These are phyloP conservation scores for Apiospora phragmitis DNA, from an alignment of 2,329 filamentous ascomycete genomes.

Conservation along the genomic window DNA sequence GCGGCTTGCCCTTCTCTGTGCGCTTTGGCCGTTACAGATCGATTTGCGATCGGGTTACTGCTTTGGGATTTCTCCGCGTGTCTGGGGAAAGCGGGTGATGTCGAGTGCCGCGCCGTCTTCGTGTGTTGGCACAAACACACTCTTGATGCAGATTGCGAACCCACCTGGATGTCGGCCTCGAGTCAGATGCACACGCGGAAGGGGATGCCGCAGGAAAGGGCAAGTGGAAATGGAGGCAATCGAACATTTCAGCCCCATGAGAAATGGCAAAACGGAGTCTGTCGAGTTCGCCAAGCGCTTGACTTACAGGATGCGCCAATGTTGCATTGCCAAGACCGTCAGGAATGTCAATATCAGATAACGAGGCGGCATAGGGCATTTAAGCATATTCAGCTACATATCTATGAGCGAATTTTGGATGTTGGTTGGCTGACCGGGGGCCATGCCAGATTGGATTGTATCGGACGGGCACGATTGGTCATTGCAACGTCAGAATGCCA, in stretches of 20 bases:
- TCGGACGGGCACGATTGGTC: background rate
- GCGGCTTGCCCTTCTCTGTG: background rate
- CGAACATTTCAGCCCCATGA: background rate
- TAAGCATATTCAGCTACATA: background rate
- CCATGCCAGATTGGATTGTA: background rate
- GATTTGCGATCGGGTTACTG: background rate
- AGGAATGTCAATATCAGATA: background rate
- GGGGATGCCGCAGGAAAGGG: background rate
- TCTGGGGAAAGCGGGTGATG: background rate
- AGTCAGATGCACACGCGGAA: background rate
- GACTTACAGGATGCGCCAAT: background rate
- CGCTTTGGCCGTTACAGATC: background rate
- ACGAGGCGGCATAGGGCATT: background rate
- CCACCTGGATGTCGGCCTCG: background rate
- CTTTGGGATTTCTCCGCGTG: background rate
- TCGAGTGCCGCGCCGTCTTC: background rate
- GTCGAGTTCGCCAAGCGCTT: background rate
- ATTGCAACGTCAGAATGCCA: background rate
- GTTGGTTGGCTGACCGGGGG: background rate
- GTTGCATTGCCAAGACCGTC: background rate
- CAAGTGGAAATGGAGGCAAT: background rate
- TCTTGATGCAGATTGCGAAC: background rate
- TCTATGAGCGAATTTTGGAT: background rate
- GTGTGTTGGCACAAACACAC: background rate
- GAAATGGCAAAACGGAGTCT: background rate